A percentile compares a stretch with the other conserved stretches of the same genome.
Evolutionary conservation across 2,329 filamentous ascomycete genomes (phyloP).

Genomic region (Colletotrichum sansevieriae): DNA sequence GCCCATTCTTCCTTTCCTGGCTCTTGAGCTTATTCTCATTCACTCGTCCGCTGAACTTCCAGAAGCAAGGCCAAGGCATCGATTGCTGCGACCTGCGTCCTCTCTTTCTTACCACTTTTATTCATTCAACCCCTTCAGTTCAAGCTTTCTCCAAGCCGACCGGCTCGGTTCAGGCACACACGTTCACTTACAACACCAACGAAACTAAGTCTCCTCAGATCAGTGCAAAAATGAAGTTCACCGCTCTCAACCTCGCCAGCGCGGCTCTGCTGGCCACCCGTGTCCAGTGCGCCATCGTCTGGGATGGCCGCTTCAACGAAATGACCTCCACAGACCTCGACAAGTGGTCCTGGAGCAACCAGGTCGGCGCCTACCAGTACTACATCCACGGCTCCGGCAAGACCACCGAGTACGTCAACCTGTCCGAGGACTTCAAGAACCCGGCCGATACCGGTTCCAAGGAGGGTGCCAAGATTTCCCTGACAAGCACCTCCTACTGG

Average conservation of each 20-base stretch:
- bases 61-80: conserved; percentile 41
- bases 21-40: conserved; percentile 39
- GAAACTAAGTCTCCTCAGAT: conserved; percentile 12
- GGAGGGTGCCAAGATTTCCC: conserved; percentile 78
- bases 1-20: conserved; percentile 2
- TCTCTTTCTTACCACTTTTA: conserved; percentile 37
- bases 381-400: conserved; percentile 77
- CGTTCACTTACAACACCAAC: conserved; percentile 25
- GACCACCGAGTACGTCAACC: conserved; percentile 71
- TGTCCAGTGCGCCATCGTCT: conserved; percentile 56
- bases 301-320: conserved; percentile 77
- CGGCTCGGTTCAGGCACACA: conserved; percentile 34
- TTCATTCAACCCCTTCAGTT: conserved; percentile 30
- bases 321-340: conserved; percentile 66
- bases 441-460: conserved; percentile 71
- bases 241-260: conserved; percentile 35
- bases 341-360: conserved; percentile 76
- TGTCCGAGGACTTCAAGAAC: conserved; percentile 73
- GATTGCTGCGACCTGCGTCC: conserved; percentile 41
- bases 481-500: conserved; percentile 75
- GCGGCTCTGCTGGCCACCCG: conserved; percentile 38
- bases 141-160: conserved; percentile 39
- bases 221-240: conserved; percentile 37
- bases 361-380: conserved; percentile 79
- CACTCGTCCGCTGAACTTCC: conserved; percentile 30